Percentiles rank a stretch among this genome's conserved stretches.
Evolutionary conservation across 2,329 filamentous ascomycete genomes (phyloP).

Genomic region (Epichloe coenophiala): DNA sequence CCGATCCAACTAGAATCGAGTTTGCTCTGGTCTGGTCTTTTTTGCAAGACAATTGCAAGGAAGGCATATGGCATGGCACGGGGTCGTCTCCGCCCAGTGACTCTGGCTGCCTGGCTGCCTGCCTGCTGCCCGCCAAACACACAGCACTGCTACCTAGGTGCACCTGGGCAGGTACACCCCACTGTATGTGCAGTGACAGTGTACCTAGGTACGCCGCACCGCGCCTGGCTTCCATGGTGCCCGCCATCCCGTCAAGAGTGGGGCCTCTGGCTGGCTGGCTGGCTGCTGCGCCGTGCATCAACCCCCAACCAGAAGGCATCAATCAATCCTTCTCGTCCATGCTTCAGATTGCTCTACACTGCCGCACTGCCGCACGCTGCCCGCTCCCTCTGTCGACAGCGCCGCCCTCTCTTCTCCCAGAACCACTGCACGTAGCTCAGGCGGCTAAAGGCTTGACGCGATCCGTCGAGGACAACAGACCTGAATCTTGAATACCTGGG

Average conservation of each 20-base stretch:
- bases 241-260: conserved; percentile 10
- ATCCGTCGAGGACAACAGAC: neutral
- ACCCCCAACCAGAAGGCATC: conserved; percentile 4
- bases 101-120: no score
- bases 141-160: no score
- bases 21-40: no score
- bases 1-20: no score
- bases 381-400: neutral
- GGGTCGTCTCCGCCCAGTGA: no score
- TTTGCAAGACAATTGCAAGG: no score
- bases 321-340: neutral
- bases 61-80: no score
- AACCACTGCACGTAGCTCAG: neutral
- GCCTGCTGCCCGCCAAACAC: no score
- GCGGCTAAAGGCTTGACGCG: neutral
- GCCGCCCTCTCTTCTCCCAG: neutral
- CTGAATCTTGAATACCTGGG: neutral
- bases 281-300: conserved; percentile 1
- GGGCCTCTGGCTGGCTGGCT: conserved; percentile 1
- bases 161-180: no score
- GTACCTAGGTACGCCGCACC: no score
- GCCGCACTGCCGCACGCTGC: neutral
- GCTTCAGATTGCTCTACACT: neutral
- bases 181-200: no score
- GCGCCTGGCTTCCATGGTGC: conserved; percentile 9